Evolutionary conservation across 2,329 filamentous ascomycete genomes (phyloP).

Genomic region (Ophiostoma ips): DNA sequence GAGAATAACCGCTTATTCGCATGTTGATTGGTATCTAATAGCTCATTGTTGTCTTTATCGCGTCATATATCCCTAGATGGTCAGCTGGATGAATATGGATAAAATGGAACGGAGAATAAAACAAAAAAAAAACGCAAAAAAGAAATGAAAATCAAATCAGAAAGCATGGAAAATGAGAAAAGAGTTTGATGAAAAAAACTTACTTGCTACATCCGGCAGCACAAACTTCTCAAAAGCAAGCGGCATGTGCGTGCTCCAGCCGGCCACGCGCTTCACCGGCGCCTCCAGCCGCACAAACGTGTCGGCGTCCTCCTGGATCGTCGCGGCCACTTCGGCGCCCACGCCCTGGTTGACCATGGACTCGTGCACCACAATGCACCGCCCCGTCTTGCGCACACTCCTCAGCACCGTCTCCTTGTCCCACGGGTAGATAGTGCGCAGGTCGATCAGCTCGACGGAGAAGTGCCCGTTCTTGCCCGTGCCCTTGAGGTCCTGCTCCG

Average conservation of each 20-base stretch:
- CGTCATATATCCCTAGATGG: conserved; percentile 51
- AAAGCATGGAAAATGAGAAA: background rate
- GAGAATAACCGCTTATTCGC: too few relatives aligned
- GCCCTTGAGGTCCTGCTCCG: conserved; percentile 49
- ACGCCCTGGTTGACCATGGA: conserved; percentile 83
- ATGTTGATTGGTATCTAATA: conserved; percentile 31
- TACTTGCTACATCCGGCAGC: conserved; percentile 74
- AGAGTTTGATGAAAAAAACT: conserved; percentile 34
- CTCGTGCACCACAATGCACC: conserved; percentile 82
- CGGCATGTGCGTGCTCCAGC: conserved; percentile 79
- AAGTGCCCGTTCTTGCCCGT: conserved; percentile 46
- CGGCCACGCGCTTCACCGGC: conserved; percentile 69
- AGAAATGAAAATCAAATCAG: too few relatives aligned
- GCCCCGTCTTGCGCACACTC: conserved; percentile 76
- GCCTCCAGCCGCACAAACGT: conserved; percentile 77
- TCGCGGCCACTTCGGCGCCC: conserved; percentile 77
- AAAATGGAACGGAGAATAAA: background rate
- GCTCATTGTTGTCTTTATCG: conserved; percentile 47
- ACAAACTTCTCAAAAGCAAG: conserved; percentile 69
- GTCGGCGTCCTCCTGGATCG: conserved; percentile 61
- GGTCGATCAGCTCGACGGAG: conserved; percentile 71
- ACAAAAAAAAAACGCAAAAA: background rate
- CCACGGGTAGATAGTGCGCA: conserved; percentile 85
- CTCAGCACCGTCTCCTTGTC: conserved; percentile 66
- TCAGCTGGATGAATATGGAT: too few relatives aligned